phyloP scores from a whole-genome alignment of 768 basidiomycete species.

The Leccinum ochraceum region DNA sequence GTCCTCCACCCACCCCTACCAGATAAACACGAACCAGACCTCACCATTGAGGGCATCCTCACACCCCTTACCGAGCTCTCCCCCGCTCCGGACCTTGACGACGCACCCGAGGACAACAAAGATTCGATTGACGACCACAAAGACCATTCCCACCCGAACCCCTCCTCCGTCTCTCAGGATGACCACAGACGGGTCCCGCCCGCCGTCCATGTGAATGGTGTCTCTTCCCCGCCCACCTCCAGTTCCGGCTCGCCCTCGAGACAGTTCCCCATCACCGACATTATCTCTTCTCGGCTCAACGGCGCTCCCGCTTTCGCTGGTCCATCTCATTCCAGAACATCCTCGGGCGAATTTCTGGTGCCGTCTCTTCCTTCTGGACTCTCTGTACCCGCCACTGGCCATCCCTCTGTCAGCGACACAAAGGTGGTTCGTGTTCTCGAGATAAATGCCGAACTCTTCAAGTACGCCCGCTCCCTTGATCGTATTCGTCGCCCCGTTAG shows the following conservation, averaged over 20 bases:
- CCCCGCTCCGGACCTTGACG: constrained; percentile 61
- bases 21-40: constrained; percentile 37
- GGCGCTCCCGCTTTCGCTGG: constrained; percentile 18
- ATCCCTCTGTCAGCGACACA: constrained; percentile 13
- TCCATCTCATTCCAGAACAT: constrained; percentile 31
- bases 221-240: constrained; percentile 20
- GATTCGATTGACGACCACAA: constrained; percentile 40
- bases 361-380: constrained; percentile 33
- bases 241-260: constrained; percentile 23
- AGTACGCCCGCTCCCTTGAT: constrained; percentile 41
- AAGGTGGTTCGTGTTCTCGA: constrained; percentile 66
- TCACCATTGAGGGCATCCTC: constrained; percentile 39
- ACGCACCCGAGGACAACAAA: constrained; percentile 31
- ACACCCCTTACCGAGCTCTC: constrained; percentile 81
- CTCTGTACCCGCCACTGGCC: constrained; percentile 9
- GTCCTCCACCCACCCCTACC: constrained; percentile 17
- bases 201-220: constrained; percentile 25
- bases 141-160: constrained; percentile 10
- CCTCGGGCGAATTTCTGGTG: constrained; percentile 29
- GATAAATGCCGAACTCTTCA: constrained; percentile 68
- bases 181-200: constrained; percentile 22
- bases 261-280: constrained; percentile 23
- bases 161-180: constrained; percentile 19
- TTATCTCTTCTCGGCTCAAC: constrained; percentile 23
- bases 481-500: constrained; percentile 2